Conservation (phyloP, 2,329 filamentous ascomycete species). For the Diaporthe australafricana region DNA sequence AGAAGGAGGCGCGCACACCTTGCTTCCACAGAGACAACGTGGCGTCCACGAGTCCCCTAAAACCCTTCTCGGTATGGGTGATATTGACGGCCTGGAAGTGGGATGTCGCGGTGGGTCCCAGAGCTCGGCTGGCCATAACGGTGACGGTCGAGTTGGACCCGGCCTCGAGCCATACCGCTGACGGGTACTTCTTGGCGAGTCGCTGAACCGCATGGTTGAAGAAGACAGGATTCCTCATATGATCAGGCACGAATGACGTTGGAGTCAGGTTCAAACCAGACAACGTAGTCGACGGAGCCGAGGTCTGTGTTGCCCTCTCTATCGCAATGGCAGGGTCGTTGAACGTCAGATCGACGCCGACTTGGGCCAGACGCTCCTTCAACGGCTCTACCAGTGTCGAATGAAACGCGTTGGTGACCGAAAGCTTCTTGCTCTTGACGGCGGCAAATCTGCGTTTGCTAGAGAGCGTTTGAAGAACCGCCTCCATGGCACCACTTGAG, state of each 20-base stretch:
- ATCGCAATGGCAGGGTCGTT: conserved; percentile 46
- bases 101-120: not conserved
- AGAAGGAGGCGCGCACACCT: conserved; percentile 50
- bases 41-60: conserved; percentile 41
- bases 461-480: conserved; percentile 39
- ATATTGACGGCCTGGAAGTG: conserved; percentile 43
- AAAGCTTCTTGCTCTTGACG: conserved; percentile 51
- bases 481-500: conserved; percentile 46
- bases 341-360: conserved; percentile 46
- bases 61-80: conserved; percentile 37
- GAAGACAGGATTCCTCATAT: conserved; percentile 57
- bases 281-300: no score
- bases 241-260: conserved; percentile 47
- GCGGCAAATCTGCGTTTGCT: conserved; percentile 39
- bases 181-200: conserved; percentile 37
- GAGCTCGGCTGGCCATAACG: conserved; percentile 47
- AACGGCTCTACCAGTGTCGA: conserved; percentile 53
- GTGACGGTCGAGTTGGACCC: conserved; percentile 53
- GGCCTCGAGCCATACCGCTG: conserved; percentile 54
- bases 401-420: conserved; percentile 61
- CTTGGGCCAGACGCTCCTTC: conserved; percentile 48
- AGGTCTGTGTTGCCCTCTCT: conserved; percentile 43
- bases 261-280: no score
- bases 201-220: conserved; percentile 50
- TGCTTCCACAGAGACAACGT: conserved; percentile 53